A percentile compares a stretch with the other conserved stretches of the same genome.
phyloP scores from a whole-genome alignment of 345 rosid species.

The Mallotus nudiflorus region DNA sequence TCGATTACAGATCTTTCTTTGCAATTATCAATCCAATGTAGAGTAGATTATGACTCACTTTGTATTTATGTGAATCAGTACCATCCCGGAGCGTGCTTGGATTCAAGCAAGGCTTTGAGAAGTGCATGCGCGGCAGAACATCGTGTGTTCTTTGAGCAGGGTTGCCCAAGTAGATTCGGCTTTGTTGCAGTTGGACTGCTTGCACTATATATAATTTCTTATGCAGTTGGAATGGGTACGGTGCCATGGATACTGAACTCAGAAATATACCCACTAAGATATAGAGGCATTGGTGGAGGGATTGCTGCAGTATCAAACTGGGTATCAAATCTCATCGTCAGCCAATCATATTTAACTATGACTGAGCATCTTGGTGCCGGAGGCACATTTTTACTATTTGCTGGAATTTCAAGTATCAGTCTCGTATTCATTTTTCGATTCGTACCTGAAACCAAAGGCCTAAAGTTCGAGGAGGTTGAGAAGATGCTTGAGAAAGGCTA shows the following conservation, averaged over 20 bases:
- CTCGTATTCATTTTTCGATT: constrained; percentile 56
- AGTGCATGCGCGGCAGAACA: constrained; percentile 35
- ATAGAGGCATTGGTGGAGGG: constrained; percentile 88
- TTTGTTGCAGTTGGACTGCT: constrained; percentile 61
- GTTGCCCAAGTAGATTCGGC: constrained; percentile 85
- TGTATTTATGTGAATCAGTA: constrained; percentile 26
- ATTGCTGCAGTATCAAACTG: constrained; percentile 84
- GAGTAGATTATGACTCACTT: background rate
- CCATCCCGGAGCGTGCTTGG: constrained; percentile 77
- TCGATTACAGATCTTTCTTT: too few relatives aligned
- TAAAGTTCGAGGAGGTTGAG: constrained; percentile 82
- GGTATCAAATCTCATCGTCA: constrained; percentile 70
- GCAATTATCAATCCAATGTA: too few relatives aligned
- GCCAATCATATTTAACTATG: constrained; percentile 68
- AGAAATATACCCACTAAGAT: constrained; percentile 81
- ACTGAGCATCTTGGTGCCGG: constrained; percentile 65
- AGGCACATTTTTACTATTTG: constrained; percentile 72
- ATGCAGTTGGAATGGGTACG: constrained; percentile 90
- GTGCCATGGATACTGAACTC: constrained; percentile 92
- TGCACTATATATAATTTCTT: constrained; percentile 62
- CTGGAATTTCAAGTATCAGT: constrained; percentile 47
- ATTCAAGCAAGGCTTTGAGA: constrained; percentile 32
- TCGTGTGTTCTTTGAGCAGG: constrained; percentile 55
- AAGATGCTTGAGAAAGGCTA: constrained; percentile 62
- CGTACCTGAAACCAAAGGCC: constrained; percentile 91